Percentiles rank a stretch among this genome's conserved stretches.
phyloP scores from a whole-genome alignment of 306 rosid species.

The Vigna reflexopilosa region DNA sequence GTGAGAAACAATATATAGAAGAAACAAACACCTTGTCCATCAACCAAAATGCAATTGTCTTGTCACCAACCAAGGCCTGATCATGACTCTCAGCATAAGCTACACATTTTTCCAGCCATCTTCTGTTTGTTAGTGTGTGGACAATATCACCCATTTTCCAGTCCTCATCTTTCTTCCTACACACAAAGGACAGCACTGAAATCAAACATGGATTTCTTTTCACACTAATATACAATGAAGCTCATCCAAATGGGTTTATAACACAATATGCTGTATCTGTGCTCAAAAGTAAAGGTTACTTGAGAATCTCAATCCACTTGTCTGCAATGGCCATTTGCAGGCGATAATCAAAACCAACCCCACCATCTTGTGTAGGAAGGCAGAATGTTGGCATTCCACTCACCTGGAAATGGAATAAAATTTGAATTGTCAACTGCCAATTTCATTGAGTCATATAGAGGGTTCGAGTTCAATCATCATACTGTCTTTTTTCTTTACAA shows the following conservation, averaged over 20 bases:
- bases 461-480: slow-evolving; percentile 33
- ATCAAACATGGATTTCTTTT: slow-evolving; percentile 21
- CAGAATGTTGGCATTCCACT: slow-evolving; percentile 99
- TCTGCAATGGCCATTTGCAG: slow-evolving; percentile 98
- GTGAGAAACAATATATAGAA: slow-evolving; percentile 34
- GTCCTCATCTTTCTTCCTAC: slow-evolving; percentile 79
- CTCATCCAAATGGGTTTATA: too few relatives aligned
- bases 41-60: slow-evolving; percentile 98
- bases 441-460: slow-evolving; percentile 20
- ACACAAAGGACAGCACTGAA: slow-evolving; percentile 18
- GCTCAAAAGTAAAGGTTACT: slow-evolving; percentile 57
- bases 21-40: slow-evolving; percentile 88
- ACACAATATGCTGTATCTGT: slow-evolving; percentile 20
- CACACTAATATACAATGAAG: background rate
- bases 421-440: slow-evolving; percentile 23
- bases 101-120: slow-evolving; percentile 96
- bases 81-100: slow-evolving; percentile 99
- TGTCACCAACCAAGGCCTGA: slow-evolving; percentile 99
- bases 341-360: slow-evolving; percentile 95
- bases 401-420: slow-evolving; percentile 67
- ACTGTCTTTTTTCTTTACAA: slow-evolving; percentile 21
- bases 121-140: slow-evolving; percentile 85
- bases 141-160: slow-evolving; percentile 89
- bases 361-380: slow-evolving; percentile 85
- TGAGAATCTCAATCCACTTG: slow-evolving; percentile 97